phyloP scores from a whole-genome alignment of 768 basidiomycete genomes.

The Mycena filopes region DNA sequence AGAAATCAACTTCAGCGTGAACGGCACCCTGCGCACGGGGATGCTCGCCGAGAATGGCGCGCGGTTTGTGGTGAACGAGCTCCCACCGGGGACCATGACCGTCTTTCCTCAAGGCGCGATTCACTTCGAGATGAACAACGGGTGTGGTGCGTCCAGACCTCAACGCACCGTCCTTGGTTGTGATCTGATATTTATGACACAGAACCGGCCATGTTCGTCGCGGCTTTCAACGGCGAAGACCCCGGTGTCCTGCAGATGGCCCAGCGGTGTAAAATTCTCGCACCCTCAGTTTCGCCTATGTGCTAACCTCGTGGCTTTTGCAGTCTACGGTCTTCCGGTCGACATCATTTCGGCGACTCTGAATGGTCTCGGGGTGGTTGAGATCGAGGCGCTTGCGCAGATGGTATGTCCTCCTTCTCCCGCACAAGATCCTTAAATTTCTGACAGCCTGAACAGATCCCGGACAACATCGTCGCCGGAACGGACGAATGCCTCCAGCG shows the following conservation, averaged over 20 bases:
- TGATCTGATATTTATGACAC: conserved; percentile 31
- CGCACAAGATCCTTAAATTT: neutral
- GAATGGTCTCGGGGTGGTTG: conserved; percentile 22
- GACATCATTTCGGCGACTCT: conserved; percentile 28
- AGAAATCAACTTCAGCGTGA: conserved; percentile 35
- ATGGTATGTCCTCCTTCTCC: neutral
- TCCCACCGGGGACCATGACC: conserved; percentile 30
- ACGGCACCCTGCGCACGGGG: conserved; percentile 36
- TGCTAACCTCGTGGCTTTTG: neutral
- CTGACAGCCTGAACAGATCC: neutral
- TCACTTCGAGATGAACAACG: conserved; percentile 33
- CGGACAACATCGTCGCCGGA: conserved; percentile 30
- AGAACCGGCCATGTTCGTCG: conserved; percentile 34
- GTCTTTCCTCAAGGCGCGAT: conserved; percentile 30
- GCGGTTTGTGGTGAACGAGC: conserved; percentile 30
- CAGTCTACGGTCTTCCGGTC: conserved; percentile 31
- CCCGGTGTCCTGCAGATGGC: conserved; percentile 30
- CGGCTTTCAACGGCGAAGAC: conserved; percentile 27
- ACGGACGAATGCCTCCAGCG: conserved; percentile 28
- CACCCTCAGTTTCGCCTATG: too few relatives aligned
- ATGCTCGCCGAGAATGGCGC: conserved; percentile 34
- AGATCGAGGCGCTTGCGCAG: conserved; percentile 25
- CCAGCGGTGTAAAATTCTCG: conserved; percentile 34
- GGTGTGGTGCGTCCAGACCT: conserved; percentile 26
- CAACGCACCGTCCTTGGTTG: conserved; percentile 24